Evolutionary conservation across 495 filamentous ascomycete genomes (phyloP).

Genomic region (Sabuloglossum arenarium): DNA sequence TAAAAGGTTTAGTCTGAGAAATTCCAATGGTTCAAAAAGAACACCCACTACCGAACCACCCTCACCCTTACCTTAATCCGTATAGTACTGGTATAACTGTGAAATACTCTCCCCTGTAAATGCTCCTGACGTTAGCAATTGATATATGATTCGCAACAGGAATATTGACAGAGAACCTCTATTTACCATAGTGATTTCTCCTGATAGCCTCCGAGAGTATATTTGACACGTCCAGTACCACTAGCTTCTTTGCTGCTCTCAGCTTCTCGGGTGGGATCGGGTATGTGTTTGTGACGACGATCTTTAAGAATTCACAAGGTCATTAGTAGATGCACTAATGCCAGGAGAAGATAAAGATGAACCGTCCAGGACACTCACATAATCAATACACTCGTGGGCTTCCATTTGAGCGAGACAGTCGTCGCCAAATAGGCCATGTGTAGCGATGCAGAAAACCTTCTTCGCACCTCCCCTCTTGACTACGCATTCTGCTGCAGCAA

Average conservation of each 20-base stretch:
- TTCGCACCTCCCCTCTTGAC: slow-evolving; percentile 80
- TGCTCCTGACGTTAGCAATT: slow-evolving; percentile 3
- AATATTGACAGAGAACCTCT: slow-evolving; percentile 11
- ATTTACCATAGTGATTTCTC: slow-evolving; percentile 78
- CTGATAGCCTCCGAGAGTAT: slow-evolving; percentile 82
- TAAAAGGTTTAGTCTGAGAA: not conserved
- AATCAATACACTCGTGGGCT: slow-evolving; percentile 74
- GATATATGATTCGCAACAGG: slow-evolving; percentile 11
- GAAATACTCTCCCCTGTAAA: slow-evolving; percentile 48
- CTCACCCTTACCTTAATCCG: slow-evolving; percentile 29
- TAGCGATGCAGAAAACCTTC: slow-evolving; percentile 94
- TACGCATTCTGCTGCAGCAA: slow-evolving; percentile 94
- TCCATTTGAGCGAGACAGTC: slow-evolving; percentile 82
- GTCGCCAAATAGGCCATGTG: slow-evolving; percentile 80
- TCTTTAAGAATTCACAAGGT: slow-evolving; percentile 17
- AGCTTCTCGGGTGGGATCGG: slow-evolving; percentile 58
- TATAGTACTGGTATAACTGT: slow-evolving; percentile 54
- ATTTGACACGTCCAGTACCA: slow-evolving; percentile 70
- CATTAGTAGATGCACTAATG: not conserved
- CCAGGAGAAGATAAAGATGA: not conserved
- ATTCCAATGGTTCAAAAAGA: not conserved
- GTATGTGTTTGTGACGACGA: slow-evolving; percentile 93
- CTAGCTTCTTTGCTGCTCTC: slow-evolving; percentile 56
- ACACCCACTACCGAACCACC: not conserved
- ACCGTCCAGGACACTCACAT: not conserved